phyloP scores from a whole-genome alignment of 768 basidiomycete genomes.

The Clathrus columnatus region DNA sequence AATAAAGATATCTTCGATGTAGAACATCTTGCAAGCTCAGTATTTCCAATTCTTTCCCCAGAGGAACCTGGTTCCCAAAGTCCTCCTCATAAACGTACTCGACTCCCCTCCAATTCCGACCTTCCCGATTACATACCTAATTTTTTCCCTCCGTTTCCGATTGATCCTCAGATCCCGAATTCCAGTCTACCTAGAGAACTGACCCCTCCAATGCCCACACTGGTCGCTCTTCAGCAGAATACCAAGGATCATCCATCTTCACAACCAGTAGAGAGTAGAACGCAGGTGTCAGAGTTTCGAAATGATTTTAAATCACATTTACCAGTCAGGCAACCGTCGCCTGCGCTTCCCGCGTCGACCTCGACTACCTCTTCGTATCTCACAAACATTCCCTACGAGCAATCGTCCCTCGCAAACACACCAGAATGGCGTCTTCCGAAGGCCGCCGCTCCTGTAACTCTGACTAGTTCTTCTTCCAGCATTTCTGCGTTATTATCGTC shows the following conservation, averaged over 20 bases:
- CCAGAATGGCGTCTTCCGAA: slow-evolving; percentile 64
- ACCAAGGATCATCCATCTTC: neutral
- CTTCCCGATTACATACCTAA: slow-evolving; percentile 57
- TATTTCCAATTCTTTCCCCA: slow-evolving; percentile 39
- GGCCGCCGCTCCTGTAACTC: slow-evolving; percentile 23
- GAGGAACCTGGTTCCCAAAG: slow-evolving; percentile 49
- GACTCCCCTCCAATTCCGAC: slow-evolving; percentile 44
- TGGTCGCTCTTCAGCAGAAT: slow-evolving; percentile 1
- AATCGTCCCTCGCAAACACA: slow-evolving; percentile 56
- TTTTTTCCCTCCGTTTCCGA: slow-evolving; percentile 62
- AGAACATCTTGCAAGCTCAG: slow-evolving; percentile 11
- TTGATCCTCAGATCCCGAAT: slow-evolving; percentile 3
- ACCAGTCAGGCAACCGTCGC: slow-evolving; percentile 34
- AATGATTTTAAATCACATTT: slow-evolving; percentile 22
- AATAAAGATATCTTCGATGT: slow-evolving; percentile 3
- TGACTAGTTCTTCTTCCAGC: slow-evolving; percentile 20
- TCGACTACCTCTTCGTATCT: slow-evolving; percentile 55
- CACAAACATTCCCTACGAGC: slow-evolving; percentile 63
- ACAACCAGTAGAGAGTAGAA: slow-evolving; percentile 16
- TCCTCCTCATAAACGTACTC: slow-evolving; percentile 42
- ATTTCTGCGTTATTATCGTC: slow-evolving; percentile 70
- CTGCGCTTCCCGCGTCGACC: slow-evolving; percentile 33
- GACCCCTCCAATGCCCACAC: slow-evolving; percentile 18
- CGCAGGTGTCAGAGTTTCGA: neutral
- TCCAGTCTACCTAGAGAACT: neutral